Evolutionary conservation across 2,329 filamentous ascomycete genomes (phyloP).

Genomic region (Pseudohalonectria lignicola): DNA sequence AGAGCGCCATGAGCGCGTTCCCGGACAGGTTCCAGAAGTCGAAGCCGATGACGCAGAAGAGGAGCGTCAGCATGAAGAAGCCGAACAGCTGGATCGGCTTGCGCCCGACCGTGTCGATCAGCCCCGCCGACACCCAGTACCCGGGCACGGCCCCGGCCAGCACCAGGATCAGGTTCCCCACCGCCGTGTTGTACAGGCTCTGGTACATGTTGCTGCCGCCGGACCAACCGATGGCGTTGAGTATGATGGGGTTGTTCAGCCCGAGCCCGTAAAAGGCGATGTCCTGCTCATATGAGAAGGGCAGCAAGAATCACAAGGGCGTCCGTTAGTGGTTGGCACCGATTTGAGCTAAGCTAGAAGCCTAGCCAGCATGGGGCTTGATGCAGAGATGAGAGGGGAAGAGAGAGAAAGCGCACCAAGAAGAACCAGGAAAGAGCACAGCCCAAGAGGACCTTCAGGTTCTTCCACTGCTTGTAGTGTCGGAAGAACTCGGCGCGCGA

Average conservation of each 20-base stretch:
- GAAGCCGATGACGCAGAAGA: slow-evolving; percentile 54
- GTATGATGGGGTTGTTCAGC: slow-evolving; percentile 65
- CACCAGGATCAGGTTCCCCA: slow-evolving; percentile 70
- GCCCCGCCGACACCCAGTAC: slow-evolving; percentile 68
- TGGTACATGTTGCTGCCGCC: slow-evolving; percentile 48
- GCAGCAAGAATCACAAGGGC: too few species aligned
- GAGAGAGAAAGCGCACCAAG: slow-evolving; percentile 24
- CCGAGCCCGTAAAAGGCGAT: slow-evolving; percentile 57
- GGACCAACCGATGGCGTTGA: slow-evolving; percentile 59
- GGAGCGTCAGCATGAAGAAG: slow-evolving; percentile 47
- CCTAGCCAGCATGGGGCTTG: too few species aligned
- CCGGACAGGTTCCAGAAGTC: slow-evolving; percentile 41
- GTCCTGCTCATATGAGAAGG: slow-evolving; percentile 13
- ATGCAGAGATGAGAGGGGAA: neutral
- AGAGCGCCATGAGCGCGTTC: slow-evolving; percentile 43
- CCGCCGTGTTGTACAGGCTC: slow-evolving; percentile 60
- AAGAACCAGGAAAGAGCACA: slow-evolving; percentile 80
- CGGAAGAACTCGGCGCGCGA: slow-evolving; percentile 59
- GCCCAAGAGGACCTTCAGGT: slow-evolving; percentile 48
- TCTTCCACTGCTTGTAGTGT: slow-evolving; percentile 62
- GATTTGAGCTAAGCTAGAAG: too few species aligned
- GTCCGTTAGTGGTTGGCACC: too few species aligned
- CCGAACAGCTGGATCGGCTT: slow-evolving; percentile 65
- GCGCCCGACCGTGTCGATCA: slow-evolving; percentile 60
- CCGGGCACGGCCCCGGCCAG: slow-evolving; percentile 70